Evolutionary conservation across 495 filamentous ascomycete genomes (phyloP), one percentile per base, ranked within the genome.

Genomic region (Hypoxylon perforatum): DNA sequence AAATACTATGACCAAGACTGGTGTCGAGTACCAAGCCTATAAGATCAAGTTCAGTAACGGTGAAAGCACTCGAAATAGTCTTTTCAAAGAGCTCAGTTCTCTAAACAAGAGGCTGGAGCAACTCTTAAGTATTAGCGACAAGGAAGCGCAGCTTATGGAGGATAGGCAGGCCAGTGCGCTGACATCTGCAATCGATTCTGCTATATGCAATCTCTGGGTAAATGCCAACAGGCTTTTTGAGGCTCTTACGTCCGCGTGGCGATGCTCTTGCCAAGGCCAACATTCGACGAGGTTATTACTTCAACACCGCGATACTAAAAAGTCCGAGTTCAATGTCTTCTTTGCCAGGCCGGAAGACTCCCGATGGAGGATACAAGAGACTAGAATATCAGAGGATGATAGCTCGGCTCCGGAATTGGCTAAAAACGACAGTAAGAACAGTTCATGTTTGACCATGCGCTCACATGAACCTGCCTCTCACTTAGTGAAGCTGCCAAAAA

Each of bases 241-340:
- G 39, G 68, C 64, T 15, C 48, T 72, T 0, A 46, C 54, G 23
- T 54, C 63, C 4, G 65, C 74, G 15, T 79, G 76, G 76, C 42
- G 53, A 4, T 78, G 73, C 25, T 50, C 44, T 2, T 77, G 75
- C n/a, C 61, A 71, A 25, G 42, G 22, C 2, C 53, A 57, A 1
- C 75, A 78, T 45, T 59, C 59, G 4, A 73, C 71, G 11, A 76
- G 72, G 14, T 57, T 79, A 1, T 44, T 73, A 4, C 57, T 79
- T 11, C 69, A 76, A 18, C 75, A 79, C 65, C 66, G 71, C 22
- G 76, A 62, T 17, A 57, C 21, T 12, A 56, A 56, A 1, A 58
- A 56, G 30, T 15, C 46, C 11, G 73, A 76, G 33, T 75, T 76
- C n/a, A 55, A 65, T 0, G 39, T 78, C 2, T 36, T 70, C 0